Base-by-base conservation (phyloP, 108 stramenopile species). In the Stephanodiscus triporus region DNA sequence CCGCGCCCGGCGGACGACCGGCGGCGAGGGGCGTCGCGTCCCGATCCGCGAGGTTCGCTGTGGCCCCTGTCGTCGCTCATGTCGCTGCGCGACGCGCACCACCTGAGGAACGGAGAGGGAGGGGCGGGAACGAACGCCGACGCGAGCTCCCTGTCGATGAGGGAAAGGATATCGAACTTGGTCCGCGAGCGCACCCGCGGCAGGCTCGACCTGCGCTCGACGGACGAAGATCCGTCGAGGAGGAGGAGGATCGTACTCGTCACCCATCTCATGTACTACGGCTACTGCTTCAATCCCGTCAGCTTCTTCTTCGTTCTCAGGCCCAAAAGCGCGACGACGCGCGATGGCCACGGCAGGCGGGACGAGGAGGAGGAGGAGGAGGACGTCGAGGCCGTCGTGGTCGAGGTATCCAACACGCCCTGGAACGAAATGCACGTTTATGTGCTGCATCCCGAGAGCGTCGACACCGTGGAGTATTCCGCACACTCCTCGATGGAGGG, bases 381-480 rank as follows among this genome's bases (percentile, higher is more conserved):
- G 20, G 63, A 75, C 11, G 68, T 92, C 19, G 87, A 80, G 37
- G 85, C 90, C 1, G 78, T 97, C 17, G 93, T 97, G 10, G 92
- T 89, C 5, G 96, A 98, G 88, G 96, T 95, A 9, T 87, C 88
- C 70, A 98, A 98, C 76, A 98, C 97, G 4, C 97, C 97, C 6
- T 98, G 97, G 97, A 82, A 85, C 24, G 96, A 98, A 90, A 93
- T 93, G 94, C 84, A 94, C 55, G 86, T 87, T 56, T 98, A 98
- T 72, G 92, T 95, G 2, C 70, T 98, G 22, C 90, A 94, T 76
- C 87, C 89, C 8, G 84, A 90, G 47, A 87, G 85, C 51, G 67
- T 85, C 16, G 91, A 92, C 65, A 76, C 80, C 11, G 70, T 75
- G 1, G 69, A 67, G 75, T 70, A 38, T 37, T 22, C 76, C 36